Base-by-base conservation (phyloP, 129 eudicot species). In the Kitagawia praeruptora region DNA sequence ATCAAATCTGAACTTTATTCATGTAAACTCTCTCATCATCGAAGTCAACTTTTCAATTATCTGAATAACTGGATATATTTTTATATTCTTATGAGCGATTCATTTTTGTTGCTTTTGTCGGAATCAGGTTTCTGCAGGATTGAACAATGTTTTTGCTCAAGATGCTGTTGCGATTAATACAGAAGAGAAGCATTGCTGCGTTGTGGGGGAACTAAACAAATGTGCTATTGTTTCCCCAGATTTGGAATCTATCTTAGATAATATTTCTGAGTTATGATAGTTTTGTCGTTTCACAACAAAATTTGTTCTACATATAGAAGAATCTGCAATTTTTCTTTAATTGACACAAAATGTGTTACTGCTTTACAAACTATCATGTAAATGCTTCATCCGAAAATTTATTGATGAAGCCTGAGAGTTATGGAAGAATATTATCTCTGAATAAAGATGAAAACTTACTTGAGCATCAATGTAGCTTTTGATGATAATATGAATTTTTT, bases 191-290 rank as follows among this genome's bases (percentile, higher is more conserved):
- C 81, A 84, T 27, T 85, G 89, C 80, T 94, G 91, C 83, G 70
- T 42, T 78, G 41, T 92, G 49, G 97, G 98, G 78, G 97, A 90
- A 79, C 80, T 94, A 81, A 82, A 75, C 75, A 90, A 87, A 81
- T 96, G 90, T n/a, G 92, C 88, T 46, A 82, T 84, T 31, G 58
- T 92, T 78, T 87, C 93, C 67, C 97, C 97, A 11, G 97, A 94
- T 80, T 66, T 94, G 13, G 93, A 88, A 63, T 84, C 83, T 58
- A 44, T 90, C 53, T 77, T 92, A n/a, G 91, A 88, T 31, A 64
- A 77, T 79, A 70, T 84, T 73, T 53, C 84, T 21, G 87, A 87
- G 58, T 72, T 84, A 25, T 85, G 81, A 84, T 83, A 21, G 76
- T 25, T 74, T 80, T 34, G 75, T 58, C 15, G 1, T 75, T 61